Conservation (phyloP, 306 rosid species). For the Coriaria nepalensis region DNA sequence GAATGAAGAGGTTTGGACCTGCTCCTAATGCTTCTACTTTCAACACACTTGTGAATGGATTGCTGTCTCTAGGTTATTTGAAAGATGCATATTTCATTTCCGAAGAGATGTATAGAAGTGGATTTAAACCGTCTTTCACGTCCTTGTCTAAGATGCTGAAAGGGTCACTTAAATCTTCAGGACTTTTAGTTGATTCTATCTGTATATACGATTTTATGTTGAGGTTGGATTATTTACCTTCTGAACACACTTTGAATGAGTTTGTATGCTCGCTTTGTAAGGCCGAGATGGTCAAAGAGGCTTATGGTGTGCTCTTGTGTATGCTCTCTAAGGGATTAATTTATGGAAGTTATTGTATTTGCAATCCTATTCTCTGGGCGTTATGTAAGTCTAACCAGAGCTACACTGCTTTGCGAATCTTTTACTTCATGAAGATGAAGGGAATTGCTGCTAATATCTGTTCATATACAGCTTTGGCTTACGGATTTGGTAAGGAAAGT, state of each 20-base stretch:
- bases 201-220: slow-evolving; percentile 23
- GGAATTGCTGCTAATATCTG: slow-evolving; percentile 21
- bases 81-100: slow-evolving; percentile 20
- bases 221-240: slow-evolving; percentile 23
- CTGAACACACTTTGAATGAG: slow-evolving; percentile 18
- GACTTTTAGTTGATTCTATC: slow-evolving; percentile 16
- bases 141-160: slow-evolving; percentile 23
- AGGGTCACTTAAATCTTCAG: slow-evolving; percentile 9
- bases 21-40: slow-evolving; percentile 31
- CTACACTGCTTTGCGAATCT: slow-evolving; percentile 21
- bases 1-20: slow-evolving; percentile 31
- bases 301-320: slow-evolving; percentile 10
- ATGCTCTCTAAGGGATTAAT: slow-evolving; percentile 12
- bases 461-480: slow-evolving; percentile 36
- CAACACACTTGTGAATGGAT: slow-evolving; percentile 28
- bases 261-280: slow-evolving; percentile 22
- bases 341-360: slow-evolving; percentile 15
- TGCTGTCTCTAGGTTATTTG: slow-evolving; percentile 18
- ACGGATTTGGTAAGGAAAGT: slow-evolving; percentile 31
- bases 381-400: slow-evolving; percentile 26
- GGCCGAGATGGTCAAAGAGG: slow-evolving; percentile 22
- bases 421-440: slow-evolving; percentile 30
- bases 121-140: slow-evolving; percentile 26
- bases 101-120: slow-evolving; percentile 24
- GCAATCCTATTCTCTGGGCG: slow-evolving; percentile 29